Base-by-base conservation (phyloP, 768 basidiomycete genomes). In the Psilocybe azurescens region DNA sequence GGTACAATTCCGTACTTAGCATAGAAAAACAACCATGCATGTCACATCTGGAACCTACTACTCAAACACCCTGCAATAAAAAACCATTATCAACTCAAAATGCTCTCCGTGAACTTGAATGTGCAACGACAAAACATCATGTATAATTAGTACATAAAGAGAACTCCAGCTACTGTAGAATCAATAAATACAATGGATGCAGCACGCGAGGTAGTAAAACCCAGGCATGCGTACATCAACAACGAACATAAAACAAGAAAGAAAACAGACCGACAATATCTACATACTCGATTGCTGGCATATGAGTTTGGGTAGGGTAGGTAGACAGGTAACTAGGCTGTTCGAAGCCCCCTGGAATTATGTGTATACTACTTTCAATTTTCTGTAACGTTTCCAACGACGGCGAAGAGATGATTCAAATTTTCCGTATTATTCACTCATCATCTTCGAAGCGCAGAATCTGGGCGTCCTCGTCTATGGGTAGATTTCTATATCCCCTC, bases 401-500 rank as follows among this genome's bases (percentile, higher is more conserved):
- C 41, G 14, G 9, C 41, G n/a, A 44, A 44, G 4, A 44, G n/a
- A 44, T 10, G 4, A 44, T 13, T 14, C 41, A 44, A 13, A 16
- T 44, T 13, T 24, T 5, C 28, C 29, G 28, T 51, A 51, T 51
- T 32, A 38, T 58, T 56, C 50, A 53, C 10, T 84, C 83, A 68
- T 94, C 93, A 66, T 95, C 93, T 68, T 94, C 91, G 69, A 95
- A 95, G 55, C 88, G 81, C 59, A 95, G 75, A 60, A 95, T 86
- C 75, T 93, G 93, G 20, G 93, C 93, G 74, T 95, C 94, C 73
- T 94, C 93, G 70, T 95, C 94, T 56, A 94, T 83, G 0, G 91
- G 86, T 55, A 95, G 73, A 67, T 91, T 83, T 67, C 93, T 80
- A 67, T 91, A 95, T 41, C 93, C 93, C 18, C 86, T 78, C 59